Evolutionary conservation across 768 basidiomycete species (phyloP).

Genomic region (Heimioporus sp.): DNA sequence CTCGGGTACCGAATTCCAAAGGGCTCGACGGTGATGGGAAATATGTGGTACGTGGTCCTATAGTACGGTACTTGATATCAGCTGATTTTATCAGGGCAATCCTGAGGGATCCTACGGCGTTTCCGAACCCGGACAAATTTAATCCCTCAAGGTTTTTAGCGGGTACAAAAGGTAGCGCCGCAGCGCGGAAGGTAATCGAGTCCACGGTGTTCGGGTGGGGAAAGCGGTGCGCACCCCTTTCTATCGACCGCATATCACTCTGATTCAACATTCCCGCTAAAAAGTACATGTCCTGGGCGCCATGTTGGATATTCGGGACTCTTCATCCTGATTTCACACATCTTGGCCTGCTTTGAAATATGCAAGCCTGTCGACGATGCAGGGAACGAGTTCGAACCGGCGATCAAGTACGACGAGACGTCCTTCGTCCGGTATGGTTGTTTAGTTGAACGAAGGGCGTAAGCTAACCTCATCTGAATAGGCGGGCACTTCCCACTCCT

Average conservation of each 20-base stretch:
- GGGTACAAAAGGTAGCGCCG: not conserved
- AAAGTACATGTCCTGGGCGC: not conserved
- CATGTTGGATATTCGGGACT: not conserved
- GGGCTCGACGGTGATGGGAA: not conserved
- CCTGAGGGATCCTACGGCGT: not conserved
- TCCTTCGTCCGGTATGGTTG: not conserved
- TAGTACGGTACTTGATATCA: not conserved
- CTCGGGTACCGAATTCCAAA: not conserved
- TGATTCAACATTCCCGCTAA: too few relatives aligned
- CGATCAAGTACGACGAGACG: not conserved
- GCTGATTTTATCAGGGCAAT: not conserved
- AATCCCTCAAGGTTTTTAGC: not conserved
- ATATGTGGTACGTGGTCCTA: not conserved
- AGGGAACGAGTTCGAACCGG: not conserved
- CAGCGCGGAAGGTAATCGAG: not conserved
- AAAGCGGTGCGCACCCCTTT: not conserved
- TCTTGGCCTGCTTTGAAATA: conserved; percentile 3
- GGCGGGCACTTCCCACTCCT: not conserved
- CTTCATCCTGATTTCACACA: not conserved
- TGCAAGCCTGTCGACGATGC: not conserved
- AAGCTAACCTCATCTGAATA: not conserved
- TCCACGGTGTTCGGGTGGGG: not conserved
- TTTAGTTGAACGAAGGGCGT: not conserved
- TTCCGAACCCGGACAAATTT: not conserved
- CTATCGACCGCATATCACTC: not conserved